Conservation (phyloP, 2,329 filamentous ascomycete species). For the Beauveria rudraprayagi region DNA sequence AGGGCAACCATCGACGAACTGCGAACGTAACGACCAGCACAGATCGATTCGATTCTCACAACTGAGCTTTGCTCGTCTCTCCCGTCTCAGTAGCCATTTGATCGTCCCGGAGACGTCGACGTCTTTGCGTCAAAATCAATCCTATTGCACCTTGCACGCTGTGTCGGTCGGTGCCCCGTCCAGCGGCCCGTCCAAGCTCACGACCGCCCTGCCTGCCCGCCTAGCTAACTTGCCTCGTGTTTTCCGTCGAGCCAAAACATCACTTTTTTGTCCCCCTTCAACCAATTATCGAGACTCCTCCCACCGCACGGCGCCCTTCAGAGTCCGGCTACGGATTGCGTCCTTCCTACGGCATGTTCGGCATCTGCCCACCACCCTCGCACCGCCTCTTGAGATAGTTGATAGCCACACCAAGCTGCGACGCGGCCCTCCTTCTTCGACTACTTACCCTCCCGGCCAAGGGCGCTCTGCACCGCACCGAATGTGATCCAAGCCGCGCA, state of each 20-base stretch:
- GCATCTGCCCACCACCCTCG: background rate
- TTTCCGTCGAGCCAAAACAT: background rate
- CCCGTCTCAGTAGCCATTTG: background rate
- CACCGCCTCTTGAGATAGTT: background rate
- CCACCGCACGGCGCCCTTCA: background rate
- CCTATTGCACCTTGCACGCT: background rate
- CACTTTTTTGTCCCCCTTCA: background rate
- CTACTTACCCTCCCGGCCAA: background rate
- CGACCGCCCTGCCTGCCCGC: background rate
- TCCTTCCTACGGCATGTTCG: background rate
- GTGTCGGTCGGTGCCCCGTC: background rate
- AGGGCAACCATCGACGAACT: background rate
- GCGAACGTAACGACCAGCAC: background rate
- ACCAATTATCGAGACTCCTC: background rate
- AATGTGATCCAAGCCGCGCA: slow-evolving; percentile 5
- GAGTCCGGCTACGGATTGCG: background rate
- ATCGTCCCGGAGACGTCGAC: background rate
- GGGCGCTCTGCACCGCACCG: background rate
- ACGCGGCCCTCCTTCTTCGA: background rate
- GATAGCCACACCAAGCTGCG: background rate
- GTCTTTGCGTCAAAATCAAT: background rate
- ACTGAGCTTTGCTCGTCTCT: background rate
- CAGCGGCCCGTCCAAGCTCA: slow-evolving; percentile 2
- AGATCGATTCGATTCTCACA: background rate
- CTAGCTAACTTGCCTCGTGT: background rate